These are phyloP conservation scores for Xylaria longipes DNA, from an alignment of 495 filamentous ascomycete genomes.

Conservation along the genomic window DNA sequence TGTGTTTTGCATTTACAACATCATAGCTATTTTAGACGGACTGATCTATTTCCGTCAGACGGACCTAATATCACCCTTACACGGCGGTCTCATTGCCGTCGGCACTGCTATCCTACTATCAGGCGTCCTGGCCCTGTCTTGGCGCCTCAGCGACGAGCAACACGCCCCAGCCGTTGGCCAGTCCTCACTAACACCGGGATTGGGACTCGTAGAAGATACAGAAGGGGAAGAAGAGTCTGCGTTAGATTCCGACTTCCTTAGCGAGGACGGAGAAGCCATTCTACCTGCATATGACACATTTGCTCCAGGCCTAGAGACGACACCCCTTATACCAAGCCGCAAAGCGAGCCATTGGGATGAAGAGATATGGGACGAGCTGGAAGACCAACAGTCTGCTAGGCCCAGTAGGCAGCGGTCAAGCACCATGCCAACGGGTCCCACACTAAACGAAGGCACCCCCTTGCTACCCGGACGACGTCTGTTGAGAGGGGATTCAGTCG, in stretches of 20 bases:
- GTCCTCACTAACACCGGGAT: constrained; percentile 69
- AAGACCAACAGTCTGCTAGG: constrained; percentile 58
- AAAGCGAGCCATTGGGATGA: constrained; percentile 56
- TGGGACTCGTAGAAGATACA: constrained; percentile 71
- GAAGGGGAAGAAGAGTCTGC: constrained; percentile 62
- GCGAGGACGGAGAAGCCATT: constrained; percentile 41
- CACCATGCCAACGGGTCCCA: constrained; percentile 38
- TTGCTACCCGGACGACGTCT: constrained; percentile 35
- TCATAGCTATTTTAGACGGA: constrained; percentile 96
- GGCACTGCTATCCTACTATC: constrained; percentile 85
- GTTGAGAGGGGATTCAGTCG: constrained; percentile 38
- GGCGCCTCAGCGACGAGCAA: constrained; percentile 82
- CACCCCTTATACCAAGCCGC: constrained; percentile 39
- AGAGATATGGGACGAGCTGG: constrained; percentile 72
- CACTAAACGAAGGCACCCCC: constrained; percentile 37
- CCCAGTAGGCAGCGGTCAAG: constrained; percentile 47
- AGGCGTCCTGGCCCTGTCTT: constrained; percentile 91
- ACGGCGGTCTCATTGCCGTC: constrained; percentile 83
- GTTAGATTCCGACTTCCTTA: constrained; percentile 51
- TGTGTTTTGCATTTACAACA: constrained; percentile 99
- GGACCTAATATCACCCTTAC: constrained; percentile 73
- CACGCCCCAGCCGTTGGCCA: constrained; percentile 64
- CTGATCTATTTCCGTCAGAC: constrained; percentile 96
- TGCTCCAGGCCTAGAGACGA: constrained; percentile 42
- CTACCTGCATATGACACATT: constrained; percentile 56